These are phyloP conservation scores for Annona cherimola DNA, from an alignment of 164 flowering plant genomes.

Conservation along the genomic window DNA sequence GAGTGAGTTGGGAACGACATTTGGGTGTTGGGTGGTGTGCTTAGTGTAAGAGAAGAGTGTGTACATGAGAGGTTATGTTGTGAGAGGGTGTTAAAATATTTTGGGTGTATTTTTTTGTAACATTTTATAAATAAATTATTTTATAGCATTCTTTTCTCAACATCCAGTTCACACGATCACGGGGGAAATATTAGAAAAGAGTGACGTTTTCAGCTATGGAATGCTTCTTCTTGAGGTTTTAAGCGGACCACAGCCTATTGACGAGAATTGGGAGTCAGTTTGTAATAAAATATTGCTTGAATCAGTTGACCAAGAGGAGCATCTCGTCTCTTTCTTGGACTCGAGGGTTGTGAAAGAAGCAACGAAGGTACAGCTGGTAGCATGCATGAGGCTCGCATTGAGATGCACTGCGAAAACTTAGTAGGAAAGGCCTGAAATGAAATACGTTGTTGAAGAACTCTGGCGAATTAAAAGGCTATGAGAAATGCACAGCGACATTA, in stretches of 20 bases:
- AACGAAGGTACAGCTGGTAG: not conserved
- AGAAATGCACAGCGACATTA: too few relatives aligned
- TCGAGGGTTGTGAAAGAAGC: not conserved
- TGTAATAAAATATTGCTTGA: too few relatives aligned
- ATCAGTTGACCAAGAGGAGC: not conserved
- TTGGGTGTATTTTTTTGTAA: too few relatives aligned
- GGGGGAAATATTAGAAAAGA: not conserved
- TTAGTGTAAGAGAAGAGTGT: too few relatives aligned
- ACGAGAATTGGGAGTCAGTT: not conserved
- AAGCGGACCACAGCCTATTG: not conserved
- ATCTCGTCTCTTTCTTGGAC: not conserved
- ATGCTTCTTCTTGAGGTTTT: not conserved
- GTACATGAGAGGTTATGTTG: too few relatives aligned
- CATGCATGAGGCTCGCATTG: not conserved
- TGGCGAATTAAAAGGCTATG: not conserved
- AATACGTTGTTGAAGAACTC: not conserved
- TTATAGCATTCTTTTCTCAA: too few relatives aligned
- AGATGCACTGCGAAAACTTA: not conserved
- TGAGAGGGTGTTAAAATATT: too few relatives aligned
- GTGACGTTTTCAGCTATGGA: not conserved
- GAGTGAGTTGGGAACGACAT: too few relatives aligned
- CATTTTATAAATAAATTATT: too few relatives aligned
- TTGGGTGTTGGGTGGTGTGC: too few relatives aligned
- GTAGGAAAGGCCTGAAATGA: not conserved
- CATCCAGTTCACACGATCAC: not conserved